A percentile compares a stretch with the other conserved stretches of the same genome.
These are phyloP conservation scores for Mallotus nudiflorus DNA, from an alignment of 345 rosid species.

Conservation along the genomic window DNA sequence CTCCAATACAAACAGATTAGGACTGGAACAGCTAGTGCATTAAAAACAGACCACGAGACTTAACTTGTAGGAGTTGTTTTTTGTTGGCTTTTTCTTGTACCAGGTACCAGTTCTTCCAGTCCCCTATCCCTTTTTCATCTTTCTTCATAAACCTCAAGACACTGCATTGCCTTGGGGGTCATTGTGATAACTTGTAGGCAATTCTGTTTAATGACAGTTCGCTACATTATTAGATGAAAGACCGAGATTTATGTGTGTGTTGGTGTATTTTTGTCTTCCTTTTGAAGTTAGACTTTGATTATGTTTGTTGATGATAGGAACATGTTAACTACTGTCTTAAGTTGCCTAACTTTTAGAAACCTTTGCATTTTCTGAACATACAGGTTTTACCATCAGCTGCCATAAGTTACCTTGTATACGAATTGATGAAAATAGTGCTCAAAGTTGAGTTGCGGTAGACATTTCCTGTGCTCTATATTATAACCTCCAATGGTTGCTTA, in stretches of 20 bases:
- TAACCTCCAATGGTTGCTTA: not conserved
- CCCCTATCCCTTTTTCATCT: not conserved
- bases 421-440: conserved; percentile 88
- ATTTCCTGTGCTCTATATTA: not conserved
- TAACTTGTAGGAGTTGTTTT: not conserved
- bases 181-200: not conserved
- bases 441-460: conserved; percentile 60
- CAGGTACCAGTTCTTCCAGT: not conserved
- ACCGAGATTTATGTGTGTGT: not conserved
- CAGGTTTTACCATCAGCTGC: conserved; percentile 96
- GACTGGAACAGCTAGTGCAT: conserved; percentile 1
- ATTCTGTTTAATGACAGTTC: too few species aligned
- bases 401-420: conserved; percentile 80
- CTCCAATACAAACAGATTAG: not conserved
- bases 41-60: not conserved
- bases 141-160: not conserved
- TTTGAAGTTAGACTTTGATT: not conserved
- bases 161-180: not conserved
- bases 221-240: too few species aligned
- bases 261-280: not conserved
- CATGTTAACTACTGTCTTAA: not conserved
- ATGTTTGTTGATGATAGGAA: not conserved
- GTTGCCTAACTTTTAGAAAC: not conserved
- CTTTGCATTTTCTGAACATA: conserved; percentile 10
- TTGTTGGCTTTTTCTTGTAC: not conserved